phyloP scores from a whole-genome alignment of 2,329 filamentous ascomycete genomes.

The Hypoxylon sp. region DNA sequence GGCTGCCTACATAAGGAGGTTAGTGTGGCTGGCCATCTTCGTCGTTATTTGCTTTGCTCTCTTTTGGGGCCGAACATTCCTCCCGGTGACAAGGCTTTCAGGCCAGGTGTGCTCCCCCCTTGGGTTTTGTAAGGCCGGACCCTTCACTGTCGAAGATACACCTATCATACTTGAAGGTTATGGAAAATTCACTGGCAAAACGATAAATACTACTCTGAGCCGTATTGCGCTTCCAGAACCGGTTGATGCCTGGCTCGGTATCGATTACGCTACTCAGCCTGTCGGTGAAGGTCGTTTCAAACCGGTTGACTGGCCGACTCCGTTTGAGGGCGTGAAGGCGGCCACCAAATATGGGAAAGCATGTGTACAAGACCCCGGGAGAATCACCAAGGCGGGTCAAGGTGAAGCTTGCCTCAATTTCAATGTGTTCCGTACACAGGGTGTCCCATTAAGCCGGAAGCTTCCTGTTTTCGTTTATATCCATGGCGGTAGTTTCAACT shows the following conservation, averaged over 20 bases:
- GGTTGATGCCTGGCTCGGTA: conserved; percentile 64
- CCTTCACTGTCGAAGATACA: conserved; percentile 25
- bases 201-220: conserved; percentile 55
- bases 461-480: conserved; percentile 60
- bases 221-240: conserved; percentile 53
- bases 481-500: conserved; percentile 58
- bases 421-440: conserved; percentile 58
- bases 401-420: conserved; percentile 59
- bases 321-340: conserved; percentile 58
- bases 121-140: conserved; percentile 16
- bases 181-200: conserved; percentile 59
- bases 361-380: conserved; percentile 59
- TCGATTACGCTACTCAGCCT: conserved; percentile 62
- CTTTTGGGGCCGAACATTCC: conserved; percentile 36
- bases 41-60: conserved; percentile 37
- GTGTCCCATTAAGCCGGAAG: conserved; percentile 55
- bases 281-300: conserved; percentile 60
- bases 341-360: conserved; percentile 59
- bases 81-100: conserved; percentile 29
- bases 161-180: conserved; percentile 56
- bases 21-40: conserved; percentile 40
- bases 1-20: conserved; percentile 28
- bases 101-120: conserved; percentile 34
- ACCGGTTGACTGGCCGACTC: conserved; percentile 58
- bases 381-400: conserved; percentile 45